These are phyloP conservation scores for Boletales sp. DNA, from an alignment of 768 basidiomycete genomes.

Conservation along the genomic window DNA sequence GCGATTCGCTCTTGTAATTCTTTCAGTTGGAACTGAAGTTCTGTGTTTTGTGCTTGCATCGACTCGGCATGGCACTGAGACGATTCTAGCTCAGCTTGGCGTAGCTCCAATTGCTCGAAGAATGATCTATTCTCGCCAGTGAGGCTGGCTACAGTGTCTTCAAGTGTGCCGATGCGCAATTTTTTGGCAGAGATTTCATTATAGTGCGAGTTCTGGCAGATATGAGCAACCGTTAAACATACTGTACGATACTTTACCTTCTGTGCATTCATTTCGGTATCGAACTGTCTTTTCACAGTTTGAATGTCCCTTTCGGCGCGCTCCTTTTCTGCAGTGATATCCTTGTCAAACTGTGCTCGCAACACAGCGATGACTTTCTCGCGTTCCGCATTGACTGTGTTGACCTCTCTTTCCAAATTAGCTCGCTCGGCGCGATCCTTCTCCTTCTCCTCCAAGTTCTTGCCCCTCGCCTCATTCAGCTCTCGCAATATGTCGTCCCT, in stretches of 20 bases:
- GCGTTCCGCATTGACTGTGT: slow-evolving; percentile 55
- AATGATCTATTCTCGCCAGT: slow-evolving; percentile 71
- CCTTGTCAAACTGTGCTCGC: slow-evolving; percentile 68
- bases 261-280: slow-evolving; percentile 66
- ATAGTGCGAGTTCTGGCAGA: slow-evolving; percentile 55
- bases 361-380: slow-evolving; percentile 61
- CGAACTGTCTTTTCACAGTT: slow-evolving; percentile 64
- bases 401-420: slow-evolving; percentile 61
- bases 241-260: slow-evolving; percentile 49
- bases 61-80: slow-evolving; percentile 71
- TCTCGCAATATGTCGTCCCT: slow-evolving; percentile 76
- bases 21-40: slow-evolving; percentile 82
- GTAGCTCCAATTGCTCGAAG: slow-evolving; percentile 84
- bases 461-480: slow-evolving; percentile 45
- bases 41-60: slow-evolving; percentile 73
- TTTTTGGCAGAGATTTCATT: slow-evolving; percentile 63
- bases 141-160: slow-evolving; percentile 65
- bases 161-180: slow-evolving; percentile 64
- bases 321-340: slow-evolving; percentile 56
- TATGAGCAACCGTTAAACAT: slow-evolving; percentile 10
- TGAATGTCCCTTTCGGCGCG: slow-evolving; percentile 72
- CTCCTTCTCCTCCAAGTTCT: slow-evolving; percentile 47
- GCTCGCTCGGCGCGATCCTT: slow-evolving; percentile 44
- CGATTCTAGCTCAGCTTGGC: slow-evolving; percentile 89
- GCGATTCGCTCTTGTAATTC: slow-evolving; percentile 72